Percentiles rank a stretch among this genome's conserved stretches.
phyloP scores from a whole-genome alignment of 2,329 filamentous ascomycete species.

The Fusarium denticulatum region DNA sequence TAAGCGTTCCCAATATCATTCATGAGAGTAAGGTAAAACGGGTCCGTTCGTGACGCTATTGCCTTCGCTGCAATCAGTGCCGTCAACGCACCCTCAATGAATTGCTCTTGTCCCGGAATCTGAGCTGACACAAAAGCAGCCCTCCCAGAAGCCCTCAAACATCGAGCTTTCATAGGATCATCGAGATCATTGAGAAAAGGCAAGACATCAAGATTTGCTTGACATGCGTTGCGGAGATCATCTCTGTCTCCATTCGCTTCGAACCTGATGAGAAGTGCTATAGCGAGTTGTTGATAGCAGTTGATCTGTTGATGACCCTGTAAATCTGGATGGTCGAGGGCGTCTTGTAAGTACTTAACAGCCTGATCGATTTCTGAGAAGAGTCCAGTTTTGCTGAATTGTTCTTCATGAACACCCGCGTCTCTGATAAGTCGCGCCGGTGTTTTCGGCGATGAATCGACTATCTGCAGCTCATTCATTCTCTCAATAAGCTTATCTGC shows the following conservation, averaged over 20 bases:
- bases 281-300: not conserved
- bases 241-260: not conserved
- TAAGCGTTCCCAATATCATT: not conserved
- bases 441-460: not conserved
- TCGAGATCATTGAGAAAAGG: not conserved
- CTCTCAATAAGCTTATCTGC: not conserved
- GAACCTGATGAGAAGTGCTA: not conserved
- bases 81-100: not conserved
- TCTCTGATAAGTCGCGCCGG: not conserved
- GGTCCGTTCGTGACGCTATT: fast-evolving
- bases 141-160: not conserved
- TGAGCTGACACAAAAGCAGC: not conserved
- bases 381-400: not conserved
- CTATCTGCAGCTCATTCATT: not conserved
- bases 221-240: not conserved
- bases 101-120: not conserved
- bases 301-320: not conserved
- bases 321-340: not conserved
- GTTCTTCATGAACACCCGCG: not conserved
- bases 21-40: not conserved
- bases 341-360: not conserved
- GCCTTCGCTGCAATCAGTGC: not conserved
- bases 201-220: not conserved
- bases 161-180: not conserved
- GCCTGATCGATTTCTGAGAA: not conserved